Evolutionary conservation across 306 rosid genomes (phyloP).

Genomic region (Citrullus amarus): DNA sequence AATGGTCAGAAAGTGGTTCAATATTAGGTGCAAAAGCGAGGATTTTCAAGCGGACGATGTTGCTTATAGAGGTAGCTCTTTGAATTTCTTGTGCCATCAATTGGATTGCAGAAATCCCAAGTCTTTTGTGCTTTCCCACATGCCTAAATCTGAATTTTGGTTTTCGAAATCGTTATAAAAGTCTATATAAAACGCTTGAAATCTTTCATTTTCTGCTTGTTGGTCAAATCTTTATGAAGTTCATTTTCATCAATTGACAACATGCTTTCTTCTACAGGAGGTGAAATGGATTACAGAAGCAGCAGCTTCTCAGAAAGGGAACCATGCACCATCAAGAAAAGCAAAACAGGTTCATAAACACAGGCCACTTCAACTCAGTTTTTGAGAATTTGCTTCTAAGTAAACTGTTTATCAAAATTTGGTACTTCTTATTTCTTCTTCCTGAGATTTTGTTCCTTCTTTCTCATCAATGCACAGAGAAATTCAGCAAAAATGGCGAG

Average conservation of each 20-base stretch:
- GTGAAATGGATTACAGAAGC: constrained; percentile 59
- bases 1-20: constrained; percentile 96
- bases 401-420: not conserved
- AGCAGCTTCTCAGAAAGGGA: constrained; percentile 95
- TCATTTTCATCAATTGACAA: not conserved
- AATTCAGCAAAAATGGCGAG: constrained; percentile 55
- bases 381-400: not conserved
- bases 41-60: constrained; percentile 63
- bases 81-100: not conserved
- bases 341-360: constrained; percentile 70
- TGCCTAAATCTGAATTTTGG: not conserved
- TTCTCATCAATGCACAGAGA: constrained; percentile 50
- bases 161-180: not conserved
- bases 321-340: constrained; percentile 77
- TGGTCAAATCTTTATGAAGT: not conserved
- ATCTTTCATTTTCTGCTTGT: not conserved
- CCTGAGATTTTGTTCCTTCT: not conserved
- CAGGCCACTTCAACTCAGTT: not conserved
- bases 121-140: not conserved
- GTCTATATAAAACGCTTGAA: not conserved
- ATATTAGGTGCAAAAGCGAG: constrained; percentile 76
- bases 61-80: constrained; percentile 55
- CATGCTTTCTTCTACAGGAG: constrained; percentile 44
- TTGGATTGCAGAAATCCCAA: not conserved
- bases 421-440: constrained; percentile 1